These are phyloP conservation scores for Acacia crassicarpa DNA, from an alignment of 306 rosid genomes.

Conservation along the genomic window DNA sequence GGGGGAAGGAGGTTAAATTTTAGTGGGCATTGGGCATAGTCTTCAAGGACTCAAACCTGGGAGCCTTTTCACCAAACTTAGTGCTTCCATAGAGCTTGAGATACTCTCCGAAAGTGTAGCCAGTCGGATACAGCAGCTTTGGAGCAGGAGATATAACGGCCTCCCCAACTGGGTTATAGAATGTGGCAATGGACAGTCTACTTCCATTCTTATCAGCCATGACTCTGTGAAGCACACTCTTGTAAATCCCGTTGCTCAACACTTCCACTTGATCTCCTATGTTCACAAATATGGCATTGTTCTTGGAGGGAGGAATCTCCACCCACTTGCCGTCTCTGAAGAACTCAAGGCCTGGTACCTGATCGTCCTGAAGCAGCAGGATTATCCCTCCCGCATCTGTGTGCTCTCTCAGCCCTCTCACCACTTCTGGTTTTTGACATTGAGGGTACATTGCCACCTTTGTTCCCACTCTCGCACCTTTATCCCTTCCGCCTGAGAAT, in stretches of 20 bases:
- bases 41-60: constrained; percentile 65
- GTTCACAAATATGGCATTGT: constrained; percentile 80
- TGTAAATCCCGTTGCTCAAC: constrained; percentile 54
- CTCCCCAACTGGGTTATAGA: constrained; percentile 65
- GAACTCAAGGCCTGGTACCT: constrained; percentile 80
- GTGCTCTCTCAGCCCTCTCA: constrained; percentile 87
- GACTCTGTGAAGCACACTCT: constrained; percentile 55
- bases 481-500: constrained; percentile 54
- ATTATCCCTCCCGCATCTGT: constrained; percentile 96
- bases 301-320: constrained; percentile 85
- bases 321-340: constrained; percentile 74
- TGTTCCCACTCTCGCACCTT: constrained; percentile 76
- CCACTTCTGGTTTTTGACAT: constrained; percentile 61
- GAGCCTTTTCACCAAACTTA: constrained; percentile 73
- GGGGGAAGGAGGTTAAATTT: neutral
- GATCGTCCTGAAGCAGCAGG: constrained; percentile 84
- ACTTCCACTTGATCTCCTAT: constrained; percentile 86
- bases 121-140: constrained; percentile 60
- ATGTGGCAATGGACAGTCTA: constrained; percentile 65
- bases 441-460: constrained; percentile 88
- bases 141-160: constrained; percentile 72
- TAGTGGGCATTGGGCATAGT: constrained; percentile 41
- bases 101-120: constrained; percentile 62
- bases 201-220: constrained; percentile 58
- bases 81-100: constrained; percentile 70